Base-by-base conservation (phyloP, 306 rosid species). In the Prunus campanulata region DNA sequence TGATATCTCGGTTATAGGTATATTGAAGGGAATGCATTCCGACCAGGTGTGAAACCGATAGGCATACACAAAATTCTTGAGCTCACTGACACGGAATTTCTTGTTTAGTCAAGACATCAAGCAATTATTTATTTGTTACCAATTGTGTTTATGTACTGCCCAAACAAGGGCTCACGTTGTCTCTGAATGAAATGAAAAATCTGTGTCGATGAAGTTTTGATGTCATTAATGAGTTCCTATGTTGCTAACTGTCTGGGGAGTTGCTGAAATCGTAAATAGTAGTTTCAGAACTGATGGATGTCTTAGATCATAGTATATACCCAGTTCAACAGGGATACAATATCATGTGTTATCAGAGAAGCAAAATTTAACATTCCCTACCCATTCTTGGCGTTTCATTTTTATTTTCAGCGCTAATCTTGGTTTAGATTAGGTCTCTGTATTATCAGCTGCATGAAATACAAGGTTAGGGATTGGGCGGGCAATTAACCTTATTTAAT, bases 31-130 rank as follows among this genome's bases (percentile, higher is more conserved):
- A 96, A 92, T 82, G 88, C 97, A 57, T 96, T 91, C 89, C 81
- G 93, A 71, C 88, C 91, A n/a, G 93, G 93, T 63, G 99, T 89
- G 46, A 91, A 87, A 60, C 94, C 98, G 44, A 84, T 91, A 63
- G 98, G 99, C 50, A 64, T 86, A 46, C 99, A 96, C 79, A 88
- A 88, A 85, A 93, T 88, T 85, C 98, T 96, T 61, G 99, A 92
- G 83, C 93, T 96, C 86, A 89, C 98, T 60, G 97, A 96, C 56
- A 4, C 92, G 2, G 99, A 96, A 64, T 92, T 95, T 87, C 87
- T 93, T 16, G 97, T 91, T 70, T 96, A 90, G 85, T 70, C 76
- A 24, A 78, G 75, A 67, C 52, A 47, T 65, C 83, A 47, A 46
- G 13, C 66, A 74, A 50, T 68, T 77, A 69, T 64, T 70, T 71